These are phyloP conservation scores for Talaromyces adpressus DNA, from an alignment of 495 filamentous ascomycete species.

Conservation along the genomic window DNA sequence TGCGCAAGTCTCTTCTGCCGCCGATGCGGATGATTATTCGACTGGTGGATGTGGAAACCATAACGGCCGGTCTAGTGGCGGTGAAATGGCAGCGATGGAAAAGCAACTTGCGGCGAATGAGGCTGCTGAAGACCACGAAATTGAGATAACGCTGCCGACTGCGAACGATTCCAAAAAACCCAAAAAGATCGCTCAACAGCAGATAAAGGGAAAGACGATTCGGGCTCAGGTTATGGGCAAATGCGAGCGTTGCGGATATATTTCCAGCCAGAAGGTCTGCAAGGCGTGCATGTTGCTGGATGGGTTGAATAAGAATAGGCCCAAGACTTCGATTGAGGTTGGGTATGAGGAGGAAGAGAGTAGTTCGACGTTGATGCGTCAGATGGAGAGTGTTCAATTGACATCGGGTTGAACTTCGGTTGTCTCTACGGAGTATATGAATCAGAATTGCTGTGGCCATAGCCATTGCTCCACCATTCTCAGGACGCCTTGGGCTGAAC, in stretches of 20 bases:
- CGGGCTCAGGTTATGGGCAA: slow-evolving; percentile 70
- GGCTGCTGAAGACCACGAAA: slow-evolving; percentile 55
- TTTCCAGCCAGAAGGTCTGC: slow-evolving; percentile 91
- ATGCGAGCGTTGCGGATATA: slow-evolving; percentile 85
- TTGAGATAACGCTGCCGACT: slow-evolving; percentile 52
- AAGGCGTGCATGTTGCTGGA: slow-evolving; percentile 91
- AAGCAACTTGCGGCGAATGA: slow-evolving; percentile 65
- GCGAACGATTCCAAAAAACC: neutral
- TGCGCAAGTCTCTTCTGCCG: slow-evolving; percentile 22
- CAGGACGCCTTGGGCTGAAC: neutral
- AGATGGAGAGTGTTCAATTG: slow-evolving; percentile 48
- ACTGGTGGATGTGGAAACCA: slow-evolving; percentile 69
- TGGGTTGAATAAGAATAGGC: slow-evolving; percentile 82
- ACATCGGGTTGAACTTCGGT: slow-evolving; percentile 19
- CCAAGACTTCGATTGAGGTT: slow-evolving; percentile 63
- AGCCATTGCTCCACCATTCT: neutral
- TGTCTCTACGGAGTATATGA: neutral
- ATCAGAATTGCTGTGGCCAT: neutral
- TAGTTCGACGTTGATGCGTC: slow-evolving; percentile 46
- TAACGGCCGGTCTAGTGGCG: slow-evolving; percentile 61
- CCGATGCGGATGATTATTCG: slow-evolving; percentile 44
- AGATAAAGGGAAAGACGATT: slow-evolving; percentile 27
- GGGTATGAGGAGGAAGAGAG: slow-evolving; percentile 47
- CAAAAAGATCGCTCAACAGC: slow-evolving; percentile 13
- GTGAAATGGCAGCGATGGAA: slow-evolving; percentile 94